These are phyloP conservation scores for Podospora appendiculata DNA, from an alignment of 495 filamentous ascomycete genomes.

Conservation along the genomic window DNA sequence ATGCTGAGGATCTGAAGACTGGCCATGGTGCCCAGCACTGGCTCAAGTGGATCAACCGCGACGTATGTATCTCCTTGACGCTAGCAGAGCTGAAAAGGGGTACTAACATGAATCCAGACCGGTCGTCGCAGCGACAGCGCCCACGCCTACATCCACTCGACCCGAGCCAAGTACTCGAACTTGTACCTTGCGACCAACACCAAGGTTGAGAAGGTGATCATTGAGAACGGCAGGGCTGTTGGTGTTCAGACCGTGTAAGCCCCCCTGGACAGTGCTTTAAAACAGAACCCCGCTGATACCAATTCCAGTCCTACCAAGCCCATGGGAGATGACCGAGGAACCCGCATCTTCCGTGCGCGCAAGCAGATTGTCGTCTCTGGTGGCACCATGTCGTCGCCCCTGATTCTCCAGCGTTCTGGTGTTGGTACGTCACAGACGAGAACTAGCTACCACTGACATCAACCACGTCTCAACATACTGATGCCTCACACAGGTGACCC, in stretches of 20 bases:
- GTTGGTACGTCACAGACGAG: conserved; percentile 26
- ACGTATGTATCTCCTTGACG: conserved; percentile 33
- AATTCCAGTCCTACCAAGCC: conserved; percentile 32
- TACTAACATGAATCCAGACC: conserved; percentile 30
- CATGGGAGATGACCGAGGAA: conserved; percentile 9
- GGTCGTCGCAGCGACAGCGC: conserved; percentile 65
- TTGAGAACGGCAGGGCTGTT: conserved; percentile 61
- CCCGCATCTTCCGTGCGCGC: conserved; percentile 55
- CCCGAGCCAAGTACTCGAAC: conserved; percentile 57
- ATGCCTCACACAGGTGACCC: conserved; percentile 38
- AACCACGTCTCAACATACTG: not conserved
- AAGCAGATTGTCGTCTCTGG: conserved; percentile 75
- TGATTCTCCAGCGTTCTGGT: conserved; percentile 70
- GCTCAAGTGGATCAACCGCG: conserved; percentile 66
- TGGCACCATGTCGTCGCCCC: conserved; percentile 70
- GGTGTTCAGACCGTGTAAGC: conserved; percentile 47
- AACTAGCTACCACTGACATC: not conserved
- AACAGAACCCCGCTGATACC: not conserved
- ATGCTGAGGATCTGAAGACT: conserved; percentile 60
- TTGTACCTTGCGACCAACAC: conserved; percentile 71
- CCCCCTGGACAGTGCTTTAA: not conserved
- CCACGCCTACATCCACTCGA: conserved; percentile 68
- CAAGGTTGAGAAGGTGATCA: conserved; percentile 74
- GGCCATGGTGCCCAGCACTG: conserved; percentile 52
- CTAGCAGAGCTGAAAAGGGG: not conserved